A percentile compares a stretch with the other conserved stretches of the same genome.
phyloP scores from a whole-genome alignment of 352 stramenopile species.

The Hyaloperonospora brassicae region DNA sequence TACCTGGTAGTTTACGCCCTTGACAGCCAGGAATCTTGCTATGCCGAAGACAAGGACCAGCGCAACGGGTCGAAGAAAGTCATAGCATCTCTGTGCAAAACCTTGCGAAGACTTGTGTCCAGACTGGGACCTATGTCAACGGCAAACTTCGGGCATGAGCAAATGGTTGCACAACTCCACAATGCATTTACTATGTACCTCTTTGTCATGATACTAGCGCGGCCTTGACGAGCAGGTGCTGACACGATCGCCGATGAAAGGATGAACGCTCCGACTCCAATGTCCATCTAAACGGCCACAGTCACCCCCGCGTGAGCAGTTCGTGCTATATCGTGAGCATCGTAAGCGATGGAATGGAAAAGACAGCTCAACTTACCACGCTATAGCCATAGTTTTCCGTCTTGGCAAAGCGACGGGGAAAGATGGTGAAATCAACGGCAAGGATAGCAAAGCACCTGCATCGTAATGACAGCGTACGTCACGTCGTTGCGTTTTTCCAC shows the following conservation, averaged over 20 bases:
- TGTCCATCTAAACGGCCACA: constrained; percentile 87
- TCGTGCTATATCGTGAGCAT: background rate
- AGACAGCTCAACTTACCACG: constrained; percentile 48
- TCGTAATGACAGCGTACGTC: background rate
- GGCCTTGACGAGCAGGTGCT: constrained; percentile 47
- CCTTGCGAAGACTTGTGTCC: constrained; percentile 5
- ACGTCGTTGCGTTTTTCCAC: background rate
- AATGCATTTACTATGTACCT: constrained; percentile 6
- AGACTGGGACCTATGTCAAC: constrained; percentile 8
- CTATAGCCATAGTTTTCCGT: constrained; percentile 94
- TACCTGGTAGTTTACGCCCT: constrained; percentile 83
- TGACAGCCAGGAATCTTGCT: constrained; percentile 68
- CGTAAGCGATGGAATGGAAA: background rate
- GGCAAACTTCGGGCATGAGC: background rate
- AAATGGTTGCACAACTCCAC: background rate
- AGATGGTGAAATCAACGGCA: constrained; percentile 96
- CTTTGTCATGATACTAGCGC: constrained; percentile 19
- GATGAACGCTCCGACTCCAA: constrained; percentile 93
- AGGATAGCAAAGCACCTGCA: constrained; percentile 89
- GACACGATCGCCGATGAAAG: constrained; percentile 83
- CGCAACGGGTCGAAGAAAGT: constrained; percentile 60
- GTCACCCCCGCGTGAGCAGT: background rate
- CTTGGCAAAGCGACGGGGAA: constrained; percentile 92
- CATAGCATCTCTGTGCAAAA: constrained; percentile 31
- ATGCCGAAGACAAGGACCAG: constrained; percentile 62